Evolutionary conservation across 208 protist genomes (phyloP).

Genomic region (Herpetomonas samuelpessoai): DNA sequence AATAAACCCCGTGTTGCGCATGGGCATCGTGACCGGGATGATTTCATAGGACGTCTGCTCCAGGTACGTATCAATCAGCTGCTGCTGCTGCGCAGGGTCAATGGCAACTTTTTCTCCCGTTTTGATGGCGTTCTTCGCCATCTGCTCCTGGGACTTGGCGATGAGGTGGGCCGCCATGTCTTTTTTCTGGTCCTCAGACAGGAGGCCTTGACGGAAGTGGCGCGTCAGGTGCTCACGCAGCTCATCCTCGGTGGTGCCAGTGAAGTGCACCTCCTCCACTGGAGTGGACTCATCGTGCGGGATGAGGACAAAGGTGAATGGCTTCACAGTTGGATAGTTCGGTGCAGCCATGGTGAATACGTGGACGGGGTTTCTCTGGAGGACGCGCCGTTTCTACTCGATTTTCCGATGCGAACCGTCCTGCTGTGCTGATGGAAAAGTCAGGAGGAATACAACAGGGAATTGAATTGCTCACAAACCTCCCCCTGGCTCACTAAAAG

Average conservation of each 20-base stretch:
- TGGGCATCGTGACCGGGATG: conserved; percentile 84
- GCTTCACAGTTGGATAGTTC: conserved; percentile 31
- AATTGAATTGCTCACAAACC: no score
- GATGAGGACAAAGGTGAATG: conserved; percentile 80
- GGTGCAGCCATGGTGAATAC: conserved; percentile 14
- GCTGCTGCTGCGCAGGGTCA: conserved; percentile 39
- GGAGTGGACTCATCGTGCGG: conserved; percentile 39
- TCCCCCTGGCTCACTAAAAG: no score
- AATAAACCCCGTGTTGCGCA: conserved; percentile 60
- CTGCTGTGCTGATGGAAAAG: no score
- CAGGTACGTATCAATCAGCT: conserved; percentile 69
- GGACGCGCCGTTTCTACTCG: conserved; percentile 1
- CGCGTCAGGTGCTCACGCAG: conserved; percentile 52
- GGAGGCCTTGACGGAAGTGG: conserved; percentile 65
- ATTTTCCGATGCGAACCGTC: no score
- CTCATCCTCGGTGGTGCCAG: conserved; percentile 62
- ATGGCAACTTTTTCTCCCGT: conserved; percentile 7
- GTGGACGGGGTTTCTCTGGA: conserved; percentile 8
- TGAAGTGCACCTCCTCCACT: conserved; percentile 41
- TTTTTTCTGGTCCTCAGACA: conserved; percentile 66
- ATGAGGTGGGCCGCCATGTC: conserved; percentile 67
- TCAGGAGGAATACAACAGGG: no score
- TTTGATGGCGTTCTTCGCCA: conserved; percentile 3
- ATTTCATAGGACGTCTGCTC: conserved; percentile 82
- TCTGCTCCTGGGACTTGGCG: conserved; percentile 34